Evolutionary conservation across 164 flowering plant species (phyloP).

Genomic region (Akebia trifoliata): DNA sequence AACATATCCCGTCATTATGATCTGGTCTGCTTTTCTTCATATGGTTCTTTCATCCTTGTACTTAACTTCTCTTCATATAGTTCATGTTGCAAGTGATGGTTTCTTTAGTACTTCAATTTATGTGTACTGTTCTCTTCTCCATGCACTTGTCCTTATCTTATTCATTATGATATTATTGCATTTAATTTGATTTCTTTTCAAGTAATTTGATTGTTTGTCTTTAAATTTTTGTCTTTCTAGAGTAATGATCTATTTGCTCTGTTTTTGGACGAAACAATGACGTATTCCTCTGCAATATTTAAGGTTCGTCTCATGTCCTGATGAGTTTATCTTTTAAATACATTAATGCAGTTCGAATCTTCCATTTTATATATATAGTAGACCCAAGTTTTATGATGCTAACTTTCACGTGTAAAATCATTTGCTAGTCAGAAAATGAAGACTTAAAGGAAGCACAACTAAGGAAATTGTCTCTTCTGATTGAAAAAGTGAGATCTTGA

Average conservation of each 20-base stretch:
- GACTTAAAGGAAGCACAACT: slow-evolving; percentile 73
- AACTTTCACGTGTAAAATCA: background rate
- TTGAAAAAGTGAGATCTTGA: slow-evolving; percentile 60
- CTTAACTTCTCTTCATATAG: background rate
- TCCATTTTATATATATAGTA: background rate
- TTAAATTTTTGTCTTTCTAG: slow-evolving; percentile 28
- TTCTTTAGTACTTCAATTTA: too few relatives aligned
- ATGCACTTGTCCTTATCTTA: background rate
- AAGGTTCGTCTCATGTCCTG: slow-evolving; percentile 42
- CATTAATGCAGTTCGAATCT: background rate
- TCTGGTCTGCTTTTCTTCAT: slow-evolving; percentile 39
- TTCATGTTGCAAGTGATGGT: too few relatives aligned
- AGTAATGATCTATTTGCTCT: slow-evolving; percentile 83
- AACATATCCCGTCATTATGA: slow-evolving; percentile 95
- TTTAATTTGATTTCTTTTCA: background rate
- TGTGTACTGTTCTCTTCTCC: background rate
- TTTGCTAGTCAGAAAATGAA: slow-evolving; percentile 51
- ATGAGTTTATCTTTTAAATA: background rate
- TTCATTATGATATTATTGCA: background rate
- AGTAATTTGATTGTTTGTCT: slow-evolving; percentile 1
- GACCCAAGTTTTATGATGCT: background rate
- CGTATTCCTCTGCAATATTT: slow-evolving; percentile 83
- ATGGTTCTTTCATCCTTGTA: background rate
- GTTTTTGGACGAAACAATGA: slow-evolving; percentile 94
- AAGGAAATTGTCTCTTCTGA: slow-evolving; percentile 70